These are phyloP conservation scores for Crassisporium funariophilum DNA, from an alignment of 768 basidiomycete genomes.

Conservation along the genomic window DNA sequence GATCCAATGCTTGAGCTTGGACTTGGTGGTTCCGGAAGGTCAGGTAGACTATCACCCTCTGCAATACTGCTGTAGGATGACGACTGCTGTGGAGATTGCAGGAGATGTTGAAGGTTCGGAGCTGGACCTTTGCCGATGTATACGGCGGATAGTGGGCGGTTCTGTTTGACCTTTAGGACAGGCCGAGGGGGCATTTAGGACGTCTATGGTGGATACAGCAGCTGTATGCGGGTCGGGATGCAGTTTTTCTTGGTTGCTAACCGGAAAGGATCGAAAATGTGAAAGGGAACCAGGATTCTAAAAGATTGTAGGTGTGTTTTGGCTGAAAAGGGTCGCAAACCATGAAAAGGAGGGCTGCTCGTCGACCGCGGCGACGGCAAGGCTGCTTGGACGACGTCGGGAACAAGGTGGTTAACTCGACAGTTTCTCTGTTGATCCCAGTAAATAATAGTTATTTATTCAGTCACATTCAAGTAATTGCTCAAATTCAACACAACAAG, in stretches of 20 bases:
- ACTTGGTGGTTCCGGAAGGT: conserved; percentile 67
- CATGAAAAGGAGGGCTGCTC: conserved; percentile 26
- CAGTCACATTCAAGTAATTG: not conserved
- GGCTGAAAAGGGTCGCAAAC: conserved; percentile 16
- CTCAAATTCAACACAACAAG: not conserved
- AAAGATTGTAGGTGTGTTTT: conserved; percentile 20
- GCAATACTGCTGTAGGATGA: conserved; percentile 22
- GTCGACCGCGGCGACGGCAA: conserved; percentile 35
- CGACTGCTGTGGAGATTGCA: conserved; percentile 25
- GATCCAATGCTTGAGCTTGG: conserved; percentile 41
- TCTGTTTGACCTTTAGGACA: conserved; percentile 29
- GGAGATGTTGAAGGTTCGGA: conserved; percentile 20
- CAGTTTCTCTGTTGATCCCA: not conserved
- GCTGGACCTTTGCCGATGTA: conserved; percentile 39
- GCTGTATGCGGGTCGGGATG: conserved; percentile 6
- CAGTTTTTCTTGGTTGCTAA: conserved; percentile 10
- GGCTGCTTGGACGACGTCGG: conserved; percentile 12
- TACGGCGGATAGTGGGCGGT: conserved; percentile 44
- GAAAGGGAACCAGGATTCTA: conserved; percentile 19
- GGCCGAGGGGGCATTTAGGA: conserved; percentile 42
- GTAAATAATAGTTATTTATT: not conserved
- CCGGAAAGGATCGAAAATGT: conserved; percentile 14
- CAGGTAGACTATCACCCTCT: conserved; percentile 50
- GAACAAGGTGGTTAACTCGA: conserved; percentile 8
- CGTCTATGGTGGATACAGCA: conserved; percentile 6